These are phyloP conservation scores for Cucumis cinereus DNA, from an alignment of 306 rosid species.

Conservation along the genomic window DNA sequence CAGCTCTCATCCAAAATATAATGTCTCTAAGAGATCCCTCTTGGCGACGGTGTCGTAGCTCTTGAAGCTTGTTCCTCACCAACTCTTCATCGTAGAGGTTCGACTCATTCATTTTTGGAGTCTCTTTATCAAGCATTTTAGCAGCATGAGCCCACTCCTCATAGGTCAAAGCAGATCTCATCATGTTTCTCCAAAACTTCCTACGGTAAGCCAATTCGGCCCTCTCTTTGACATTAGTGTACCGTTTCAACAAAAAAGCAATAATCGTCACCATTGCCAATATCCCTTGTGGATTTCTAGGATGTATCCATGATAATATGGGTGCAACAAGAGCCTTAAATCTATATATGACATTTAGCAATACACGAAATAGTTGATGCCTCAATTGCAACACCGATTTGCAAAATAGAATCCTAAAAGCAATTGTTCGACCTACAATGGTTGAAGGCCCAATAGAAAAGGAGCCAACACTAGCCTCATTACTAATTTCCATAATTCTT, in stretches of 20 bases:
- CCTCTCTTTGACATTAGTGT: conserved; percentile 54
- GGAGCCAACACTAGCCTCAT: conserved; percentile 71
- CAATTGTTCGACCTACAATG: conserved; percentile 65
- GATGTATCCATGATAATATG: conserved; percentile 64
- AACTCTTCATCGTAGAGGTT: conserved; percentile 72
- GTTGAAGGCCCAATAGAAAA: conserved; percentile 87
- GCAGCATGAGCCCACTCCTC: conserved; percentile 99
- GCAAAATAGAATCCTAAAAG: conserved; percentile 71
- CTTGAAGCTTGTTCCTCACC: conserved; percentile 77
- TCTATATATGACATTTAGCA: conserved; percentile 32
- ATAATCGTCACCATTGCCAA: conserved; percentile 73
- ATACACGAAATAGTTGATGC: conserved; percentile 30
- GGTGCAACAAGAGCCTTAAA: conserved; percentile 36
- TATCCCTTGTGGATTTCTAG: conserved; percentile 88
- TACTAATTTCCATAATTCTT: conserved; percentile 66
- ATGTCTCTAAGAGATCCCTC: conserved; percentile 79
- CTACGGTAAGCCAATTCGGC: conserved; percentile 94
- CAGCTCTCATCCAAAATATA: conserved; percentile 86
- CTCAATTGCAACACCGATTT: conserved; percentile 63
- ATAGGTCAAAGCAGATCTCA: conserved; percentile 79
- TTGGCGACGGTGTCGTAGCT: conserved; percentile 71
- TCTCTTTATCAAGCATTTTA: conserved; percentile 88
- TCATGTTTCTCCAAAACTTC: conserved; percentile 92
- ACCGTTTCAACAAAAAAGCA: conserved; percentile 75
- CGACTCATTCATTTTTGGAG: conserved; percentile 76